Percentiles rank a stretch among this genome's conserved stretches.
Conservation (phyloP, 169 alveolate species). For the Plasmodium gaboni region DNA sequence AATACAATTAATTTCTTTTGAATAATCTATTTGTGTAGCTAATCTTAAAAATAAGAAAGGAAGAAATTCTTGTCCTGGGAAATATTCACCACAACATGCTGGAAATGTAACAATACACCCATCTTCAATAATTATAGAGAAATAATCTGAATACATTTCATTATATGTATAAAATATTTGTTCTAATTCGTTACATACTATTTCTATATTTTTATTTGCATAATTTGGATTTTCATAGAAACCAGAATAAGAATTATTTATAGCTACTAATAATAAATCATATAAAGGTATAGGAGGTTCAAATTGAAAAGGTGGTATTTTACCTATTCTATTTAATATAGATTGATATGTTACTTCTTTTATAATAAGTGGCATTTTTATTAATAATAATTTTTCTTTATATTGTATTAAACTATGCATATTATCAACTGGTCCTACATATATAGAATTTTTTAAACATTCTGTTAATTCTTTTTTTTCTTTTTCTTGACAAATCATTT, state of each 20-base stretch:
- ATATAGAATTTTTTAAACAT: slow-evolving; percentile 78
- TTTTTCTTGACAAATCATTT: slow-evolving; percentile 66
- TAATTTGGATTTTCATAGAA: slow-evolving; percentile 54
- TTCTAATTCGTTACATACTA: slow-evolving; percentile 46
- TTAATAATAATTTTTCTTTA: slow-evolving; percentile 77
- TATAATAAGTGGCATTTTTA: slow-evolving; percentile 76
- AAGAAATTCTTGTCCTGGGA: slow-evolving; percentile 83
- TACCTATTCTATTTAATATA: slow-evolving; percentile 83
- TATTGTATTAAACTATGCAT: slow-evolving; percentile 83
- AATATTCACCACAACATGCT: slow-evolving; percentile 78
- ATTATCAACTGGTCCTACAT: slow-evolving; percentile 85
- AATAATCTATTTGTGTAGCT: slow-evolving; percentile 67
- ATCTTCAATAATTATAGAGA: slow-evolving; percentile 54
- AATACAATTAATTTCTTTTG: slow-evolving; percentile 47
- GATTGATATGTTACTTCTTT: slow-evolving; percentile 82
- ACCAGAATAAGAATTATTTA: slow-evolving; percentile 62
- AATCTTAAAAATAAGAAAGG: slow-evolving; percentile 77
- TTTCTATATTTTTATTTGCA: slow-evolving; percentile 30
- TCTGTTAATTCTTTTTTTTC: slow-evolving; percentile 78
- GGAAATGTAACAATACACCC: slow-evolving; percentile 58
- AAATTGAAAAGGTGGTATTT: slow-evolving; percentile 80
- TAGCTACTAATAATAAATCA: slow-evolving; percentile 77
- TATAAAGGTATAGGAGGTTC: slow-evolving; percentile 78
- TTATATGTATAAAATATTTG: slow-evolving; percentile 37
- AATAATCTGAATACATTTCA: slow-evolving; percentile 75